Percentiles rank a stretch among this genome's conserved stretches.
These are phyloP conservation scores for Clonostachys sp. DNA, from an alignment of 2,329 filamentous ascomycete species.

Conservation along the genomic window DNA sequence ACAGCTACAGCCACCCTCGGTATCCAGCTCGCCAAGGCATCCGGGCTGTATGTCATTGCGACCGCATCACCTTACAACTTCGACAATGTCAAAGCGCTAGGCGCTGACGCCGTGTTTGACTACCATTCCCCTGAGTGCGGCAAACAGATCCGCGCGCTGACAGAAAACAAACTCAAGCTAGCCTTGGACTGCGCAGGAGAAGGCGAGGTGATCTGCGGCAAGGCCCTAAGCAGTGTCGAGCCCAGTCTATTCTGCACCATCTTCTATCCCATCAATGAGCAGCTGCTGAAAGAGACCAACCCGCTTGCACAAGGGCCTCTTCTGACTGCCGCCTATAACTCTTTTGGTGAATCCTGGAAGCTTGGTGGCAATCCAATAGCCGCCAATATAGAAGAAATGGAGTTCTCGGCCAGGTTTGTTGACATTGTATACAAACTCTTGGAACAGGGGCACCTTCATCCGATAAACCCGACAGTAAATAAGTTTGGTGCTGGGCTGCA, in stretches of 20 bases:
- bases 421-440: conserved; percentile 21
- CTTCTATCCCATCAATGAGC: neutral
- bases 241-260: neutral
- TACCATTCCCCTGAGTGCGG: conserved; percentile 23
- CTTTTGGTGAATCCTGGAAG: conserved; percentile 25
- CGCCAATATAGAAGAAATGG: conserved; percentile 16
- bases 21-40: conserved; percentile 29
- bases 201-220: neutral
- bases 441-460: conserved; percentile 24
- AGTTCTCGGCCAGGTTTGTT: conserved; percentile 30
- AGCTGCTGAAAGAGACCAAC: conserved; percentile 6
- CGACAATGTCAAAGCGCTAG: conserved; percentile 33
- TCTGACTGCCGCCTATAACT: conserved; percentile 31
- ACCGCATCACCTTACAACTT: conserved; percentile 36
- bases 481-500: conserved; percentile 19
- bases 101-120: conserved; percentile 37
- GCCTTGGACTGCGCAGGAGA: conserved; percentile 24
- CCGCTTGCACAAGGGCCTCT: conserved; percentile 1
- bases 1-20: conserved; percentile 49
- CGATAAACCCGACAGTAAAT: conserved; percentile 13
- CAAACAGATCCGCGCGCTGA: conserved; percentile 8
- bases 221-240: neutral
- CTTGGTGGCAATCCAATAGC: conserved; percentile 9
- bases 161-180: conserved; percentile 9
- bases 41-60: conserved; percentile 30